Evolutionary conservation across 2,329 filamentous ascomycete genomes (phyloP), one percentile per base, ranked within the genome.

Genomic region (Teratosphaeria viscida): DNA sequence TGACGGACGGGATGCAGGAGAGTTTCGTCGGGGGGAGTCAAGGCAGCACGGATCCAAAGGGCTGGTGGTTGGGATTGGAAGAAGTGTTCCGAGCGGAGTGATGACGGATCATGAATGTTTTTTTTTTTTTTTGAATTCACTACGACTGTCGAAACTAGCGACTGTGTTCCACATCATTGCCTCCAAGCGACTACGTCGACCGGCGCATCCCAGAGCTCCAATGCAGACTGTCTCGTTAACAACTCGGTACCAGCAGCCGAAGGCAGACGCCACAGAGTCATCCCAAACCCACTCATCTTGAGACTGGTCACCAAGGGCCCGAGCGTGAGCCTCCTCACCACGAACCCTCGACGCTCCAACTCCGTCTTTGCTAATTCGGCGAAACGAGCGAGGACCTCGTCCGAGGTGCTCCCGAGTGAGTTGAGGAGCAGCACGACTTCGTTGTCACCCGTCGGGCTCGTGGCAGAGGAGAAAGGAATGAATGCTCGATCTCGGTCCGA

Each of bases 1-100:
- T 92, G 84, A 92, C 89, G 56, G 89, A 92, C 72, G 78, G 78
- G 14, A 89, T 85, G 78, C 89, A 92, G 75, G 85, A 77, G 63
- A 72, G 67, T 6, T 70, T 87, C 34, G 81, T 86, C 1, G 77
- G 80, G 0, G 85, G 83, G 0, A 84, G 83, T 2, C 79, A 76
- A 66, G 80, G 78, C 61, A 85, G 83, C 62, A 78, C 80, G 5
- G 85, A 83, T 2, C 79, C 79, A 11, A 70, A 67, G 58, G 71
- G 70, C 8, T 89, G 86, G 86, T 89, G 86, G 86, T 85, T 81
- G 68, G 80, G 79, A 1, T 70, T 86, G 23, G 84, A 88, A 70
- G 85, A 89, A 74, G 85, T 89, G 2, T 89, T 89, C 68, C 85
- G 86, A 68, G 71, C 75, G 58, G 73, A 81, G 29, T 85, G 34